Conservation (phyloP, 2,329 filamentous ascomycete genomes). For the Coleophoma cylindrospora region DNA sequence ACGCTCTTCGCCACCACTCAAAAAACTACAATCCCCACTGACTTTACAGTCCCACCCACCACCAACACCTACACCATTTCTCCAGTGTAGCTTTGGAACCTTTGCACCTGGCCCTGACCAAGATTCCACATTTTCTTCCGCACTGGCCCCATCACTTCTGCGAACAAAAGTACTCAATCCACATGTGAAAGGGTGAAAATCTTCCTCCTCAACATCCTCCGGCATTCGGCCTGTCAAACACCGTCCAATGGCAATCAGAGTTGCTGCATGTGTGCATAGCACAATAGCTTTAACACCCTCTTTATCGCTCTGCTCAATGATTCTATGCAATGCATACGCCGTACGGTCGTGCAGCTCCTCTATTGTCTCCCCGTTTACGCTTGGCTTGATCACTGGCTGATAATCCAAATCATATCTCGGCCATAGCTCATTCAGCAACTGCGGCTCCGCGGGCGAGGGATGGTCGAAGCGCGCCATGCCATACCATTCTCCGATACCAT, state of each 20-base stretch:
- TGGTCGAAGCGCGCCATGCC: constrained; percentile 82
- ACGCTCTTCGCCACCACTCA: constrained; percentile 75
- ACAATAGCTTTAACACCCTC: constrained; percentile 66
- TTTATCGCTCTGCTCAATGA: constrained; percentile 70
- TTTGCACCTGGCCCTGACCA: constrained; percentile 30
- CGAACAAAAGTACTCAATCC: constrained; percentile 66
- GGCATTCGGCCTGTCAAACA: constrained; percentile 77
- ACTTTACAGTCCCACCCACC: constrained; percentile 76
- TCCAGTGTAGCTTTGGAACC: constrained; percentile 46
- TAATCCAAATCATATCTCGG: constrained; percentile 54
- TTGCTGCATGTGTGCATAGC: constrained; percentile 85
- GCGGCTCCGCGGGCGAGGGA: constrained; percentile 65
- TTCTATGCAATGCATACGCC: constrained; percentile 60
- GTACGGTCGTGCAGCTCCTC: constrained; percentile 75
- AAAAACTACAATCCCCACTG: constrained; percentile 82
- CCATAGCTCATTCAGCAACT: constrained; percentile 63
- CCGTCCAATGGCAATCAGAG: constrained; percentile 80
- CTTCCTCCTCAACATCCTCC: constrained; percentile 63
- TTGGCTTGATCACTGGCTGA: constrained; percentile 61
- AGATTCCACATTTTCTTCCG: constrained; percentile 29
- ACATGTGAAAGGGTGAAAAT: constrained; percentile 83
- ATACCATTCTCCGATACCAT: constrained; percentile 79
- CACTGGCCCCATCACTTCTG: constrained; percentile 30
- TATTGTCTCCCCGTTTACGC: constrained; percentile 72
- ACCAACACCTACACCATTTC: constrained; percentile 53